phyloP scores from a whole-genome alignment of 345 rosid genomes.

The Mallotus nudiflorus region DNA sequence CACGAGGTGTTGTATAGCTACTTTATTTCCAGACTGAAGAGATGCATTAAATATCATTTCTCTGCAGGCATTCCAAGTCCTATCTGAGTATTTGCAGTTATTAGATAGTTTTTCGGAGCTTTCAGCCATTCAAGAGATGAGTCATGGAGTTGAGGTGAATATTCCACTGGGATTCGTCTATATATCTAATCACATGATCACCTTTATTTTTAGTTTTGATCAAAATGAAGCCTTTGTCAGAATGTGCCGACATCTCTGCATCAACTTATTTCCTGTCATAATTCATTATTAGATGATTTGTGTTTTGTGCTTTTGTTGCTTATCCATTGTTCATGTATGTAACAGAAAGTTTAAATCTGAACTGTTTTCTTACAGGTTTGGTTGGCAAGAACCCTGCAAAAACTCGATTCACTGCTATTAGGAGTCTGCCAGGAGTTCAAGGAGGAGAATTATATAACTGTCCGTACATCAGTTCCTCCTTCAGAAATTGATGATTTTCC shows the following conservation, averaged over 20 bases:
- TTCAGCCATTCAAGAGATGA: slow-evolving; percentile 90
- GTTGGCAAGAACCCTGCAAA: slow-evolving; percentile 96
- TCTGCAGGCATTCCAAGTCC: slow-evolving; percentile 91
- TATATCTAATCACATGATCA: background rate
- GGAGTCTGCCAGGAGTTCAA: slow-evolving; percentile 96
- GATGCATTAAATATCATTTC: slow-evolving; percentile 22
- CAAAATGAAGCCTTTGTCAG: background rate
- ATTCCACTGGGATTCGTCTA: slow-evolving; percentile 11
- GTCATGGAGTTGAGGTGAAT: slow-evolving; percentile 92
- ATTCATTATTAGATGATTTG: slow-evolving; percentile 14
- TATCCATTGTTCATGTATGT: slow-evolving; percentile 2
- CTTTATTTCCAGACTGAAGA: slow-evolving; percentile 10
- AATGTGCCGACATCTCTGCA: background rate
- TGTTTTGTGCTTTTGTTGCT: slow-evolving; percentile 11
- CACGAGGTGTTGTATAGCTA: background rate
- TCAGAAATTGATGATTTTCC: background rate
- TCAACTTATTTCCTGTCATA: background rate
- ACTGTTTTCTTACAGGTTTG: slow-evolving; percentile 62
- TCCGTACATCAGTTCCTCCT: slow-evolving; percentile 44
- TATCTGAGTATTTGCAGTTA: slow-evolving; percentile 94
- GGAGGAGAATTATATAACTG: slow-evolving; percentile 82
- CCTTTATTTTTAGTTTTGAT: background rate
- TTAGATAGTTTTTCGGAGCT: slow-evolving; percentile 85
- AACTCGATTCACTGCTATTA: slow-evolving; percentile 87
- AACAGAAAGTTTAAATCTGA: slow-evolving; percentile 15